Percentiles rank a stretch among this genome's conserved stretches.
Evolutionary conservation across 345 rosid species (phyloP).

Genomic region (Moricandia arvensis): DNA sequence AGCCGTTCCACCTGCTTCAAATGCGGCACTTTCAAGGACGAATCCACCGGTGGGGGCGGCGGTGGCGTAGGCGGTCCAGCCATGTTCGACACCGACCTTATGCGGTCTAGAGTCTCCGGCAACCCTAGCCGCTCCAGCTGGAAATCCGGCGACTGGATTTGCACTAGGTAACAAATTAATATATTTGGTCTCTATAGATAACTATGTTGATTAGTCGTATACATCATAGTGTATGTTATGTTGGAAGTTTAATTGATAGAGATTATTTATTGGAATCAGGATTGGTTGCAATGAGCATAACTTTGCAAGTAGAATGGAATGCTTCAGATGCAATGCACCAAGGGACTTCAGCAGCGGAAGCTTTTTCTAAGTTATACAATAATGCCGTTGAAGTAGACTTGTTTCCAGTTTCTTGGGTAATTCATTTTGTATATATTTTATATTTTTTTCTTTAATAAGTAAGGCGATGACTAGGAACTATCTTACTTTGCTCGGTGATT

Average conservation of each 20-base stretch:
- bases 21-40: slow-evolving; percentile 80
- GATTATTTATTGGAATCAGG: slow-evolving; percentile 38
- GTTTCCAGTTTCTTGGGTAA: slow-evolving; percentile 35
- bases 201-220: neutral
- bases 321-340: slow-evolving; percentile 88
- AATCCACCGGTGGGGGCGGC: slow-evolving; percentile 39
- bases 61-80: slow-evolving; percentile 25
- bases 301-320: slow-evolving; percentile 89
- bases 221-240: neutral
- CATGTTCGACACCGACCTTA: slow-evolving; percentile 45
- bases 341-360: slow-evolving; percentile 54
- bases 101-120: slow-evolving; percentile 52
- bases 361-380: slow-evolving; percentile 30
- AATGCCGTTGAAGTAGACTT: slow-evolving; percentile 19
- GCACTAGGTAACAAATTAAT: slow-evolving; percentile 53
- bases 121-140: slow-evolving; percentile 62
- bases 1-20: slow-evolving; percentile 92
- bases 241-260: neutral
- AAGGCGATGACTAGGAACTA: neutral
- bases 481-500: neutral
- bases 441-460: neutral
- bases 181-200: neutral
- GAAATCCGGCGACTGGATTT: slow-evolving; percentile 95
- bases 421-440: neutral
- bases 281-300: slow-evolving; percentile 82